Conservation (phyloP, 768 basidiomycete species). For the Rhizopogon sp. region DNA sequence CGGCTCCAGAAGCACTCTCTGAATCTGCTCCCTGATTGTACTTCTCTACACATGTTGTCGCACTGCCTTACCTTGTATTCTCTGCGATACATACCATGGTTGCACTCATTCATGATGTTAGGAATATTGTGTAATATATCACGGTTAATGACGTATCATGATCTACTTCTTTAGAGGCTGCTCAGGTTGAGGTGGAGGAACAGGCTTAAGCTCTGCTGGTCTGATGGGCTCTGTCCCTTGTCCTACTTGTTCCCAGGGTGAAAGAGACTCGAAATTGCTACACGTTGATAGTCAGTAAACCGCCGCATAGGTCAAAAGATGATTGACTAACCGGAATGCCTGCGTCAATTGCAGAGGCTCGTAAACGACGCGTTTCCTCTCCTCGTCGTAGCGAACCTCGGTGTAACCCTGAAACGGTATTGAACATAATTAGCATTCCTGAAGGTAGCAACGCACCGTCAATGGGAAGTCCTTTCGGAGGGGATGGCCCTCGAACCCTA, state of each 20-base stretch:
- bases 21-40: not conserved
- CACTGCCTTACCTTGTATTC: not conserved
- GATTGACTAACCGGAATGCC: constrained; percentile 77
- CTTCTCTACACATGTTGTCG: not conserved
- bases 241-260: constrained; percentile 96
- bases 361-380: constrained; percentile 94
- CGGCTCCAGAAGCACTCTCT: constrained; percentile 1
- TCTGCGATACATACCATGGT: not conserved
- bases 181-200: constrained; percentile 71
- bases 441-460: constrained; percentile 52
- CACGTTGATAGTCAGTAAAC: not conserved
- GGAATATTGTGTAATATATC: not conserved
- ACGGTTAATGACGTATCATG: not conserved
- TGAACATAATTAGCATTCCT: too few species aligned
- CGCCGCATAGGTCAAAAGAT: not conserved
- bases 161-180: constrained; percentile 75
- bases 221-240: constrained; percentile 47
- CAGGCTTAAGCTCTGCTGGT: constrained; percentile 71
- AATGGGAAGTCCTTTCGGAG: constrained; percentile 97
- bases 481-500: constrained; percentile 96
- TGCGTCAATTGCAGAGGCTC: constrained; percentile 97
- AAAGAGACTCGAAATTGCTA: constrained; percentile 91
- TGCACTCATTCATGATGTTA: not conserved
- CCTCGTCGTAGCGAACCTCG: constrained; percentile 96
- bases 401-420: constrained; percentile 77